A percentile compares a stretch with the other conserved stretches of the same genome.
Evolutionary conservation across 257 asterid genomes (phyloP).

Genomic region (Solanum corneliomulleri): DNA sequence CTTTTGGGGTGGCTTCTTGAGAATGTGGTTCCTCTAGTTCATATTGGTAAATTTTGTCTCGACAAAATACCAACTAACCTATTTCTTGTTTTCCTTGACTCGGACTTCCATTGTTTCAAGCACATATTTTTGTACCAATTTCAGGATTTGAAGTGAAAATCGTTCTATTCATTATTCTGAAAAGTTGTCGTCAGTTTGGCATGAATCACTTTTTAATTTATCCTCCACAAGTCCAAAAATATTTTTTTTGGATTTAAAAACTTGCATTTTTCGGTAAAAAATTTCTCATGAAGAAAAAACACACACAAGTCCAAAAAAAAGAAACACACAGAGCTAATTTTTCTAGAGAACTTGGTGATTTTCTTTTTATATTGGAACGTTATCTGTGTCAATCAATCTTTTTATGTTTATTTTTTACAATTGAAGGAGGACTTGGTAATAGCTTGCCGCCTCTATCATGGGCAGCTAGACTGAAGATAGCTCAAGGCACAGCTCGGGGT

Average conservation of each 20-base stretch:
- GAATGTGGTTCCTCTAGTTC: not conserved
- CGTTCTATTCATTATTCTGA: not conserved
- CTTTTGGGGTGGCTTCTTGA: not conserved
- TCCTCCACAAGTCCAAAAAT: not conserved
- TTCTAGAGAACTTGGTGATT: not conserved
- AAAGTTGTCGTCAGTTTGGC: not conserved
- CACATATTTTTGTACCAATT: not conserved
- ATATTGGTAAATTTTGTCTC: not conserved
- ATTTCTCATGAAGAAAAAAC: not conserved
- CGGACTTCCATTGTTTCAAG: not conserved
- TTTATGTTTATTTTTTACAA: not conserved
- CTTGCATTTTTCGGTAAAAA: not conserved
- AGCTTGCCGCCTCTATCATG: constrained; percentile 54
- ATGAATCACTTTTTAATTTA: not conserved
- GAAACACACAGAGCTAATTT: not conserved
- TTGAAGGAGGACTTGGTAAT: constrained; percentile 57
- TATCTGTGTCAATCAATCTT: not conserved
- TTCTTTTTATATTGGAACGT: not conserved
- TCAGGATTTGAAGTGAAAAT: not conserved
- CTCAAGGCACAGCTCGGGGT: constrained; percentile 61
- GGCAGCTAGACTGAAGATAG: constrained; percentile 55
- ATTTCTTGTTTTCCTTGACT: not conserved
- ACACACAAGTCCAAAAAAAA: no score
- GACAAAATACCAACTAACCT: not conserved
- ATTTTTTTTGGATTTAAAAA: not conserved